phyloP scores from a whole-genome alignment of 2,329 filamentous ascomycete species.

The Pseudogymnoascus destructans region DNA sequence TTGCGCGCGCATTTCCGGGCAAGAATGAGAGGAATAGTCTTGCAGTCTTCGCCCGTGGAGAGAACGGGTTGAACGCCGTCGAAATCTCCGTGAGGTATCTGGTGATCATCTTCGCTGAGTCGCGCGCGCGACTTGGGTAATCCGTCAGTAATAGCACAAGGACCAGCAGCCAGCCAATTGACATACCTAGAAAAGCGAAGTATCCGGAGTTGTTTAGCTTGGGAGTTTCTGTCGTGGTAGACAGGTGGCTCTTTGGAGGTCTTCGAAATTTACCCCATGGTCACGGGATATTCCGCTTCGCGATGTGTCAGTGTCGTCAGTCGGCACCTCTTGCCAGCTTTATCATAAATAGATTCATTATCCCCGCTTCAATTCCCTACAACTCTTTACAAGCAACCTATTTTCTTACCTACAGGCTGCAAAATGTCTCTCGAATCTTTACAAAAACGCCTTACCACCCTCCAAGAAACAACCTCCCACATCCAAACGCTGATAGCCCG shows the following conservation, averaged over 20 bases:
- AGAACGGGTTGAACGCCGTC: constrained; percentile 89
- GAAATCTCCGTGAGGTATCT: constrained; percentile 75
- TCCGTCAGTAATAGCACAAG: background rate
- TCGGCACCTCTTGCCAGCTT: constrained; percentile 1
- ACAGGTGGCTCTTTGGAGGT: background rate
- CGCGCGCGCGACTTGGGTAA: constrained; percentile 1
- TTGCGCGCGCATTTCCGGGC: constrained; percentile 62
- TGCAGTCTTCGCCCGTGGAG: constrained; percentile 61
- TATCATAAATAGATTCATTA: background rate
- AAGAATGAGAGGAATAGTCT: constrained; percentile 79
- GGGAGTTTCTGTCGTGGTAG: constrained; percentile 1
- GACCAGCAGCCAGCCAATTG: background rate
- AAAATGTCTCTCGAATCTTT: constrained; percentile 48
- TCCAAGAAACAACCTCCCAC: constrained; percentile 49
- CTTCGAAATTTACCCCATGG: constrained; percentile 9
- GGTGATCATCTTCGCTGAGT: constrained; percentile 54
- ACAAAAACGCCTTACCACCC: constrained; percentile 44
- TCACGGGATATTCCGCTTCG: constrained; percentile 5
- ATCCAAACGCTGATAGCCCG: constrained; percentile 46
- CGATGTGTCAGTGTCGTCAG: background rate
- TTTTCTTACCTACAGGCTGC: constrained; percentile 19
- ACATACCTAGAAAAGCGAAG: background rate
- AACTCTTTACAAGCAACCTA: background rate
- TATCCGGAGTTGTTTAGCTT: constrained; percentile 7
- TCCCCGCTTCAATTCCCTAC: background rate